Evolutionary conservation across 2,329 filamentous ascomycete genomes (phyloP).

Genomic region (Chalaropsis ovoidea): DNA sequence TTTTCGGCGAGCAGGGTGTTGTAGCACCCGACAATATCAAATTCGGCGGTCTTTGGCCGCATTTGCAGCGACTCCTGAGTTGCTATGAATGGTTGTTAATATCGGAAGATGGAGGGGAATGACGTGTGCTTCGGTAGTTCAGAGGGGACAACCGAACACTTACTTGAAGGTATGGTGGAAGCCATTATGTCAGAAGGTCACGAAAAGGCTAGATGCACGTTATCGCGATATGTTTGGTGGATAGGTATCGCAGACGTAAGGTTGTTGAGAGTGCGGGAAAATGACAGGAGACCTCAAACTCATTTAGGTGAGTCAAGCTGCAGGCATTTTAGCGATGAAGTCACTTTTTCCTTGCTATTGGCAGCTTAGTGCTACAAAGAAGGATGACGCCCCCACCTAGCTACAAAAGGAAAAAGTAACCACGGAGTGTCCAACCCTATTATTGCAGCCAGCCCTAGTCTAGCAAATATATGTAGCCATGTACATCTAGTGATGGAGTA

Average conservation of each 20-base stretch:
- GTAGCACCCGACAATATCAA: conserved; percentile 47
- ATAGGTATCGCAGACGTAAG: neutral
- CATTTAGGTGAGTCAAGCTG: conserved; percentile 8
- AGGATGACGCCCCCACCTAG: neutral
- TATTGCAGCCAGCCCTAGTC: no score
- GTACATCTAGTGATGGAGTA: no score
- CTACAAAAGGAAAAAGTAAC: no score
- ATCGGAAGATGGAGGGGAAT: neutral
- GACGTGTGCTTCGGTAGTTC: neutral
- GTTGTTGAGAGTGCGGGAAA: neutral
- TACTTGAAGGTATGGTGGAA: neutral
- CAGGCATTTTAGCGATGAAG: conserved; percentile 10
- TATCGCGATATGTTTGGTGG: neutral
- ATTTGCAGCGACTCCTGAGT: conserved; percentile 5
- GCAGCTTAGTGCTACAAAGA: neutral
- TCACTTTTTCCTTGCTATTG: neutral
- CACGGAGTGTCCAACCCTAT: no score
- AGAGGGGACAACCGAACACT: neutral
- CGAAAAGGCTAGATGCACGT: neutral
- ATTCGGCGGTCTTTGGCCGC: conserved; percentile 28
- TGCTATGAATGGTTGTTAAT: neutral
- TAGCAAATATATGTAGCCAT: no score
- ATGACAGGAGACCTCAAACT: neutral
- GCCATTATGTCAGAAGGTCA: neutral
- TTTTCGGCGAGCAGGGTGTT: conserved; percentile 51